Conservation (phyloP, 306 rosid genomes). For the Datisca glomerata region DNA sequence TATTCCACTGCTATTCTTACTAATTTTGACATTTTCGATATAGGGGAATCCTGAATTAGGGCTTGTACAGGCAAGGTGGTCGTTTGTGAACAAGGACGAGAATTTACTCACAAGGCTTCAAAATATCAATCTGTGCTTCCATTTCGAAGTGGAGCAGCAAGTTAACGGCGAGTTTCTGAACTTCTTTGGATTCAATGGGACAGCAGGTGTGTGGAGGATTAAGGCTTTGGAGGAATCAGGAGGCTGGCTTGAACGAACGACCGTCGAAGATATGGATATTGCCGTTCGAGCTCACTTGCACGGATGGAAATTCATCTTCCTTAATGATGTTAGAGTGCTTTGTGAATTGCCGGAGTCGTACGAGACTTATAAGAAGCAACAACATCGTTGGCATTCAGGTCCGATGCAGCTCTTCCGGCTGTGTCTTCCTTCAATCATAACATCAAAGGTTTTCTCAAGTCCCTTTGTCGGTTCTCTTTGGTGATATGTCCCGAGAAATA, state of each 20-base stretch:
- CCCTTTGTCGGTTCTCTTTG: neutral
- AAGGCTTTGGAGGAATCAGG: conserved; percentile 94
- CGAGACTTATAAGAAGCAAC: conserved; percentile 95
- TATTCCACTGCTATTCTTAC: neutral
- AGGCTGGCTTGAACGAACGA: conserved; percentile 96
- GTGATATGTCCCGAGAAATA: too few relatives aligned
- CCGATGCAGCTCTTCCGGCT: conserved; percentile 96
- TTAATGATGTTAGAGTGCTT: conserved; percentile 82
- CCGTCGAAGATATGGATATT: conserved; percentile 98
- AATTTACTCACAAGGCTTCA: conserved; percentile 90
- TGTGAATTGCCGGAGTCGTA: conserved; percentile 96
- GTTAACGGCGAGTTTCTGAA: conserved; percentile 81
- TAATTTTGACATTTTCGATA: conserved; percentile 4
- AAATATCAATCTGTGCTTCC: conserved; percentile 91
- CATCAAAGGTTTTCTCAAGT: conserved; percentile 47
- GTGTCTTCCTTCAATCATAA: conserved; percentile 74
- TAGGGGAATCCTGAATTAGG: conserved; percentile 96
- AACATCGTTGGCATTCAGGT: conserved; percentile 98
- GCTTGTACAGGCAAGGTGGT: conserved; percentile 93
- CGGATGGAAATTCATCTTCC: conserved; percentile 91
- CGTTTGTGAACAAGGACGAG: conserved; percentile 91
- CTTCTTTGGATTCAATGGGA: conserved; percentile 97
- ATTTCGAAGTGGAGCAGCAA: conserved; percentile 99
- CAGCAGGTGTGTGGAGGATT: conserved; percentile 96
- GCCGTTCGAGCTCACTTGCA: conserved; percentile 91